A percentile compares a stretch with the other conserved stretches of the same genome.
Conservation (phyloP, 2,329 filamentous ascomycete genomes). For the Endothia cerciana region DNA sequence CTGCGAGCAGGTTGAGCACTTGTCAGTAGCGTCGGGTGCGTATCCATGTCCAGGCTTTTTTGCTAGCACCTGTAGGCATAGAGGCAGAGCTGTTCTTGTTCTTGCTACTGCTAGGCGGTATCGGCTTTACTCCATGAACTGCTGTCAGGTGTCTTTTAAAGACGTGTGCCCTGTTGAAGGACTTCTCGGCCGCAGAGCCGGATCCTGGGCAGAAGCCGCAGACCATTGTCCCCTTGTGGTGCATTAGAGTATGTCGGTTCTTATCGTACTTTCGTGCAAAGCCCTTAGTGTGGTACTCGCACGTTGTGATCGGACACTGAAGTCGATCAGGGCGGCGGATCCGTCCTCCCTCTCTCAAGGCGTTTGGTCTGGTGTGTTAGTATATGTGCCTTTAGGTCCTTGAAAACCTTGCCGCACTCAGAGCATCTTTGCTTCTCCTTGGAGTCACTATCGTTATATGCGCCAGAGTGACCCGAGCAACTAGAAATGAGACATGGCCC, state of each 20-base stretch:
- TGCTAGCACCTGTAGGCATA: constrained; percentile 47
- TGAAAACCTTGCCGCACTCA: constrained; percentile 78
- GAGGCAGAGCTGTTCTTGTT: constrained; percentile 49
- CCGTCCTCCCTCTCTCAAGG: no score
- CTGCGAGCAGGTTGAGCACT: constrained; percentile 90
- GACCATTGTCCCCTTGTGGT: constrained; percentile 97
- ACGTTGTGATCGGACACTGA: constrained; percentile 90
- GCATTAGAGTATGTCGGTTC: constrained; percentile 89
- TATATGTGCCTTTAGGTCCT: constrained; percentile 92
- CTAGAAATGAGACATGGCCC: no score
- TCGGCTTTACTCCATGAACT: constrained; percentile 91
- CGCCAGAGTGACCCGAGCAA: no score
- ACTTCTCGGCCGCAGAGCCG: constrained; percentile 88
- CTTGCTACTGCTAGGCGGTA: constrained; percentile 87
- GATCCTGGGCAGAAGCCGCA: constrained; percentile 92
- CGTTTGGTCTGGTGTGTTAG: constrained; percentile 89
- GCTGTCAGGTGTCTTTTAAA: constrained; percentile 94
- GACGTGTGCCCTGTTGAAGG: constrained; percentile 92
- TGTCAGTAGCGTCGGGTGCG: constrained; percentile 80
- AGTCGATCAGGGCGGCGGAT: no score
- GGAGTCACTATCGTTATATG: background rate
- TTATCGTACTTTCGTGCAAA: constrained; percentile 97
- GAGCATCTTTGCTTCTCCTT: background rate
- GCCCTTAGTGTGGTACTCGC: constrained; percentile 89
- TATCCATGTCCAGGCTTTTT: constrained; percentile 70